Conservation (phyloP, 2,329 filamentous ascomycete species). For the Elsinoe ampelina region DNA sequence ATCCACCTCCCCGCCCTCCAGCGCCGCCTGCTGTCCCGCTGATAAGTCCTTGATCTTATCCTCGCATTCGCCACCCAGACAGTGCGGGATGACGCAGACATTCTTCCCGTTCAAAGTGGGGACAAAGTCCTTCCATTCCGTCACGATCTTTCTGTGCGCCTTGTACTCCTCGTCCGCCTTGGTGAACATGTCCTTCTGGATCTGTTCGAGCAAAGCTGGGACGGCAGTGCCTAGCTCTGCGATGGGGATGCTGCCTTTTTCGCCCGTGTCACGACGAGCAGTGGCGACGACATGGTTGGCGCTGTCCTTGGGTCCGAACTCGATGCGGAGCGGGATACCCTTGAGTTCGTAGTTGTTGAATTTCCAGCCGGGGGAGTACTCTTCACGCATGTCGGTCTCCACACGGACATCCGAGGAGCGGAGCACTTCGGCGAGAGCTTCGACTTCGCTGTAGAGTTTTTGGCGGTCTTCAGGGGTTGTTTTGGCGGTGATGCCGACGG, state of each 20-base stretch:
- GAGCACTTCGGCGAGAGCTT: conserved; percentile 59
- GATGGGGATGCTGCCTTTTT: conserved; percentile 73
- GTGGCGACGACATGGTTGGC: conserved; percentile 76
- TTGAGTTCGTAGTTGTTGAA: conserved; percentile 99
- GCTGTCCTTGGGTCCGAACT: conserved; percentile 91
- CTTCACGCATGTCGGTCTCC: conserved; percentile 76
- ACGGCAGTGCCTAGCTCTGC: conserved; percentile 63
- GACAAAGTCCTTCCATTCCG: conserved; percentile 81
- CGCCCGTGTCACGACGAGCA: conserved; percentile 74
- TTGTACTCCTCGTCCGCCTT: conserved; percentile 72
- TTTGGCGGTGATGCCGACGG: conserved; percentile 87
- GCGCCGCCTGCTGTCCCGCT: conserved; percentile 52
- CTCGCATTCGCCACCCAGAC: conserved; percentile 74
- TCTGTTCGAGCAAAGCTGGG: conserved; percentile 74
- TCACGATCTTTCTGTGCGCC: conserved; percentile 70
- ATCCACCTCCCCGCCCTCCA: conserved; percentile 55
- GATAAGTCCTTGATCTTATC: conserved; percentile 92
- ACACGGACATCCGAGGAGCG: conserved; percentile 65
- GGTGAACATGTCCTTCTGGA: conserved; percentile 72
- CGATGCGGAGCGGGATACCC: conserved; percentile 85
- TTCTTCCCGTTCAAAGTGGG: conserved; percentile 88
- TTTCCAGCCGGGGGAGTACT: conserved; percentile 90
- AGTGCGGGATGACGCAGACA: conserved; percentile 84
- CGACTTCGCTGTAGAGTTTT: conserved; percentile 65
- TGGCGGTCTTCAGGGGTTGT: conserved; percentile 69